Conservation (phyloP, 2,329 filamentous ascomycete genomes). For the Diaporthe citri region DNA sequence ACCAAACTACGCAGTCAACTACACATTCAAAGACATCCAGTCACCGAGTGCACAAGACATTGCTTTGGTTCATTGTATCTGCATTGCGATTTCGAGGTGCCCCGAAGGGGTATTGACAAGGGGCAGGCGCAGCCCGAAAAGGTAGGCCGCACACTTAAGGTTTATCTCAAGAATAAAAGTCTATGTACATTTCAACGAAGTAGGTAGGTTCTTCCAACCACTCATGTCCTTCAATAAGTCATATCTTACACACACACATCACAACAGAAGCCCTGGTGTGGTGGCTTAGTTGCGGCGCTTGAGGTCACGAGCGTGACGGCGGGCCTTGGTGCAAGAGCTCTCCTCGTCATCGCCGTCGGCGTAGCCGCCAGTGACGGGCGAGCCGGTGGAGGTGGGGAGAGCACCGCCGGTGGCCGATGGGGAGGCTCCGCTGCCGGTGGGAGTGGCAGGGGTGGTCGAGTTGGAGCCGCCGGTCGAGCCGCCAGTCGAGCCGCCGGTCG, state of each 20-base stretch:
- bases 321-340: slow-evolving; percentile 28
- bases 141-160: slow-evolving; percentile 18
- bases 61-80: slow-evolving; percentile 9
- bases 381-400: slow-evolving; percentile 32
- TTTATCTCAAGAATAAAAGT: slow-evolving; percentile 12
- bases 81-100: slow-evolving; percentile 22
- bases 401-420: slow-evolving; percentile 40
- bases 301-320: slow-evolving; percentile 37
- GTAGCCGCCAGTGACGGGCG: slow-evolving; percentile 16
- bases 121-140: slow-evolving; percentile 14
- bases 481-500: slow-evolving; percentile 40
- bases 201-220: slow-evolving; percentile 4
- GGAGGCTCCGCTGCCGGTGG: slow-evolving; percentile 40
- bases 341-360: slow-evolving; percentile 4
- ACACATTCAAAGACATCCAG: neutral
- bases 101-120: slow-evolving; percentile 9
- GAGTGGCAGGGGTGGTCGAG: slow-evolving; percentile 42
- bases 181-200: slow-evolving; percentile 34
- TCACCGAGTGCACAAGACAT: neutral
- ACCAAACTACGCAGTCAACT: neutral
- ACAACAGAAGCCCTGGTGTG: neutral
- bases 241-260: neutral
- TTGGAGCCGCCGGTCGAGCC: slow-evolving; percentile 41
- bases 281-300: slow-evolving; percentile 20
- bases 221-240: slow-evolving; percentile 6